Evolutionary conservation across 108 stramenopile genomes (phyloP), one percentile per base, ranked within the genome.

Genomic region (Cyclostephanos invisitatus): DNA sequence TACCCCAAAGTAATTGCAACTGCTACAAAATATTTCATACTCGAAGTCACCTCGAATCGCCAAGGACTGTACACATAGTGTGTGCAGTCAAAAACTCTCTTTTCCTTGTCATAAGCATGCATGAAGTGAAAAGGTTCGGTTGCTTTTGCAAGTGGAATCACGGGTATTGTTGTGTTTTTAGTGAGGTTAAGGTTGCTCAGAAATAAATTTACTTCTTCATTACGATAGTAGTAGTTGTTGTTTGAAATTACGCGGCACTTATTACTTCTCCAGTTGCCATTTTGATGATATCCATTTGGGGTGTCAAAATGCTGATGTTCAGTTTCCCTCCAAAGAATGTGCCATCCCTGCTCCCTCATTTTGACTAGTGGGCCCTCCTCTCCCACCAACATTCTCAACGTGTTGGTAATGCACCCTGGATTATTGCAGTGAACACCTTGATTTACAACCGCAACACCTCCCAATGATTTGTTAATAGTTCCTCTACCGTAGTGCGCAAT

Each of bases 51-150:
- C 22, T 53, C 22, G 14, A 53, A 53, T 5, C 24, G 51, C 51
- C 51, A 53, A 6, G 51, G 51, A 53, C 51, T 53, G 51, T 53
- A 53, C 22, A 4, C 20, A 24, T 53, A 53, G 51, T 53, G 51
- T n/a, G 20, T 53, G 51, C 51, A 53, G 24, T 53, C 51, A 53
- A 24, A 53, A 24, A 2, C 1, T 24, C 20, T 53, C 24, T 7
- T 21, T 18, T 15, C n/a, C 24, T 21, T 7, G 24, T 53, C 51
- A 5, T 53, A 24, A 14, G 51, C 12, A 53, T 53, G 51, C 51
- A 53, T 53, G 7, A 24, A 24, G 22, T 24, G 20, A 24, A 53
- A 7, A 24, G 51, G 51, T 18, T 53, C 51, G 7, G 17, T 24
- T 53, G 51, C 51, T 24, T 53, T 18, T 1, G 51, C 51, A 53